These are phyloP conservation scores for Coemansia sp. DNA, from an alignment of 192 early-diverging fungal species.

Conservation along the genomic window DNA sequence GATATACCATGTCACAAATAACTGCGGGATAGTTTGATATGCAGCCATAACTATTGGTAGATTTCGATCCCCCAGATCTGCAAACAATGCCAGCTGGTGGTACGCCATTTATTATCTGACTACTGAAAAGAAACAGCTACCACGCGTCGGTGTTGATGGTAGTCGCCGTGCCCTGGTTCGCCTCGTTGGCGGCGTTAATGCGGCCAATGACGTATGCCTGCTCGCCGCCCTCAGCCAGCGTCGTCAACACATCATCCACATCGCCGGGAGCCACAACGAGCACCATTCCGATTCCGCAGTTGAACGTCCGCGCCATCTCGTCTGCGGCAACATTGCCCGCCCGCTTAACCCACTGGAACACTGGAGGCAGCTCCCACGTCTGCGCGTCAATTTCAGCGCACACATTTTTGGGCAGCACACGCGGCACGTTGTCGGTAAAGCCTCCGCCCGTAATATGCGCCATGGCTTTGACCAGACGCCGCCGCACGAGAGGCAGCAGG, in stretches of 20 bases:
- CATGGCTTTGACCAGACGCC: constrained; percentile 85
- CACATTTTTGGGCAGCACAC: constrained; percentile 81
- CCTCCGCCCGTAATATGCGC: constrained; percentile 99
- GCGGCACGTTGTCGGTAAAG: constrained; percentile 97
- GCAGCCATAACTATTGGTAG: too few relatives aligned
- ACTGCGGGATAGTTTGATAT: too few relatives aligned
- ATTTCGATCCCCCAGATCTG: not conserved
- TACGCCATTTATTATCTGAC: not conserved
- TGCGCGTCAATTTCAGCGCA: constrained; percentile 81
- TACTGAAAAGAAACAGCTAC: constrained; percentile 2
- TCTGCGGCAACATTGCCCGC: constrained; percentile 63
- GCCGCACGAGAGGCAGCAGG: constrained; percentile 76
- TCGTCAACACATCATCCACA: constrained; percentile 58
- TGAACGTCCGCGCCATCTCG: constrained; percentile 97
- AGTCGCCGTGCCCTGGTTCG: constrained; percentile 7
- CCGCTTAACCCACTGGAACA: constrained; percentile 93
- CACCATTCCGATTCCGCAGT: constrained; percentile 99
- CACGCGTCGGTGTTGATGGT: constrained; percentile 34
- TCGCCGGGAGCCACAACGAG: constrained; percentile 72
- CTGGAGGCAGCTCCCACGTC: constrained; percentile 79
- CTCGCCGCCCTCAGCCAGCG: constrained; percentile 66
- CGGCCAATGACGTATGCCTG: constrained; percentile 69
- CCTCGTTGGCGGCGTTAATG: constrained; percentile 33
- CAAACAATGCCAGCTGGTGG: not conserved
- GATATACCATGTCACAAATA: too few relatives aligned